Conservation (phyloP, 2,329 filamentous ascomycete species). For the Dactylonectria macrodidyma region DNA sequence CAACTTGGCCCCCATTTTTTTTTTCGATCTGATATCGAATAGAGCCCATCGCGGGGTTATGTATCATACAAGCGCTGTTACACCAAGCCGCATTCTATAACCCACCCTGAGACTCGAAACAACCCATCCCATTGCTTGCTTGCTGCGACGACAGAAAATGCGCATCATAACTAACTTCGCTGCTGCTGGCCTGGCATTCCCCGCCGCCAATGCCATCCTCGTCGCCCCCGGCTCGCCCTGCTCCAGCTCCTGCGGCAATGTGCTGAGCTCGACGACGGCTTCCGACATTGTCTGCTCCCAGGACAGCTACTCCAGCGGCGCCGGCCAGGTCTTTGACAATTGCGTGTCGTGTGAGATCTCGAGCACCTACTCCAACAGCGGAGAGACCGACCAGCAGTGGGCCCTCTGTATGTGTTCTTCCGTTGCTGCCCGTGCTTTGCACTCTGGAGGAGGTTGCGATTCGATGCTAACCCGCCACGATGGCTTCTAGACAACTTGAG, state of each 20-base stretch:
- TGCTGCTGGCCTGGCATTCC: slow-evolving; percentile 35
- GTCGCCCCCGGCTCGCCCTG: slow-evolving; percentile 66
- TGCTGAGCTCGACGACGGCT: slow-evolving; percentile 60
- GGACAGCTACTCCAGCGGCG: slow-evolving; percentile 54
- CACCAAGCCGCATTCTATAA: background rate
- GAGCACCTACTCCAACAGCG: slow-evolving; percentile 62
- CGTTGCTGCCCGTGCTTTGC: background rate
- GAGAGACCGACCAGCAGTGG: slow-evolving; percentile 67
- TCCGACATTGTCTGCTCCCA: slow-evolving; percentile 66
- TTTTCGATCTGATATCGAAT: background rate
- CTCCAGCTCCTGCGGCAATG: slow-evolving; percentile 67
- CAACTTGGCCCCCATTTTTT: slow-evolving; percentile 9
- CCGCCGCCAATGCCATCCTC: slow-evolving; percentile 52
- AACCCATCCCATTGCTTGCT: background rate
- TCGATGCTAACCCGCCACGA: slow-evolving; percentile 32
- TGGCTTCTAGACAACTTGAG: slow-evolving; percentile 68
- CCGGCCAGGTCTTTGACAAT: slow-evolving; percentile 65
- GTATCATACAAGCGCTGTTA: background rate
- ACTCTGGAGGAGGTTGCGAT: background rate
- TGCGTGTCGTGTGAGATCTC: slow-evolving; percentile 68
- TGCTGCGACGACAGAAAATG: slow-evolving; percentile 19
- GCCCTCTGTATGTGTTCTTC: slow-evolving; percentile 65
- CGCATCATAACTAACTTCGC: slow-evolving; percentile 26
- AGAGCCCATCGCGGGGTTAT: slow-evolving; percentile 3
- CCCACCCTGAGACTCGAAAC: background rate